Base-by-base conservation (phyloP, 2,329 filamentous ascomycete species). In the Botrytis elliptica region DNA sequence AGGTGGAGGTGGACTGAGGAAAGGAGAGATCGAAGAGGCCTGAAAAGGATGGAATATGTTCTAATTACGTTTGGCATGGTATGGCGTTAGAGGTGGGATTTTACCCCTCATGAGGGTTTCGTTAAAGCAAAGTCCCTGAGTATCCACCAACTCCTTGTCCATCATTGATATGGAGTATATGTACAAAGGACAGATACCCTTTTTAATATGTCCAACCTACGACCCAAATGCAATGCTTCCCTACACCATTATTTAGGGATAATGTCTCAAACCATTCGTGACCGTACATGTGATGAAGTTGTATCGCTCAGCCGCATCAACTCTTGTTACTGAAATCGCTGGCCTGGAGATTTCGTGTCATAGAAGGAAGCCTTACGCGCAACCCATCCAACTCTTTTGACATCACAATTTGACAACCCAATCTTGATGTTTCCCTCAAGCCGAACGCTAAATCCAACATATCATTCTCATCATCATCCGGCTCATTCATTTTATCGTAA, bases 271-370 rank as follows among this genome's bases (percentile, higher is more conserved):
- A n/a, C 25, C 36, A 57, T 57, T 69, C 38, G 52, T 57, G 49
- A 57, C 55, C 66, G 52, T 57, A 44, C n/a, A 57, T 42, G 49
- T 44, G n/a, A 29, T 33, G 18, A 33, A 33, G 49, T 44, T 25
- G 33, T 57, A 18, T 38, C 18, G 44, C 9, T 42, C 38, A 33
- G 33, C n/a, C 36, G 42, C 44, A 57, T 68, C 71, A 74, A 52
- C 73, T 75, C 72, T 83, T 84, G 79, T 84, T 78, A 80, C 86
- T 85, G 79, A 99, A 99, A 84, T 99, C 96, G 83, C 93, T 97
- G 22, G 94, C 93, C 84, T 99, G 96, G 84, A 99, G 80, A 81
- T 99, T 99, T 82, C 96, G 88, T 77, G 96, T 98, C 94, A 98
- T 98, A 55, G 90, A 90, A 20, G 96, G 96, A 80, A 99, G 84